A percentile compares a stretch with the other conserved stretches of the same genome.
These are phyloP conservation scores for Edaphochlamys debaryana DNA, from an alignment of 139 green algal species.

Conservation along the genomic window DNA sequence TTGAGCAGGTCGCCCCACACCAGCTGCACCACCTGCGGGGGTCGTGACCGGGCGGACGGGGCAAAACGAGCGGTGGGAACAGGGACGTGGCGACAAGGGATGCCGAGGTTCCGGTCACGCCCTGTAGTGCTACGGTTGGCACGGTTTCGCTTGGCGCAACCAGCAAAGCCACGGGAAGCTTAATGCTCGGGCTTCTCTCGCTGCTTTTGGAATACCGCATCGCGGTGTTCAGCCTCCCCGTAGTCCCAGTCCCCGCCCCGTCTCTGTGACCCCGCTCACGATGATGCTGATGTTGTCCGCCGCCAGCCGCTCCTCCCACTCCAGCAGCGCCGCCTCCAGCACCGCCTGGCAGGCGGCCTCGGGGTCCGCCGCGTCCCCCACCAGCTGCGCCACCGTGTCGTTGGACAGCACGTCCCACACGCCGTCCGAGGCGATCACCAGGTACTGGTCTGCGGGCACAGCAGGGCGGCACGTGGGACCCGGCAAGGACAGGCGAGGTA, in stretches of 20 bases:
- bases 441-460: constrained; percentile 52
- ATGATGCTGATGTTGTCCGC: constrained; percentile 68
- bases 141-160: not conserved
- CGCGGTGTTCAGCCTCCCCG: too few species aligned
- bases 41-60: not conserved
- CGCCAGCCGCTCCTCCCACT: constrained; percentile 66
- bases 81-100: not conserved
- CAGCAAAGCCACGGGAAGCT: not conserved
- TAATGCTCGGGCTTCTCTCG: too few species aligned
- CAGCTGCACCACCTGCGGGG: constrained; percentile 28
- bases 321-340: constrained; percentile 57
- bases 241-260: constrained; percentile 38
- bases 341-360: constrained; percentile 44
- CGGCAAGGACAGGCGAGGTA: not conserved
- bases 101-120: not conserved
- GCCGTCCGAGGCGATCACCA: constrained; percentile 65
- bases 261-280: not conserved
- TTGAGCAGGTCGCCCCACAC: constrained; percentile 20
- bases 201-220: too few species aligned
- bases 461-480: too few species aligned
- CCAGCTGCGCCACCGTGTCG: constrained; percentile 39
- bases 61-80: not conserved
- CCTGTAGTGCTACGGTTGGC: not conserved
- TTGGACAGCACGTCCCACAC: constrained; percentile 71
- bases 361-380: constrained; percentile 19